Evolutionary conservation across 2,329 filamentous ascomycete genomes (phyloP).

Genomic region (Penicillium sp.): DNA sequence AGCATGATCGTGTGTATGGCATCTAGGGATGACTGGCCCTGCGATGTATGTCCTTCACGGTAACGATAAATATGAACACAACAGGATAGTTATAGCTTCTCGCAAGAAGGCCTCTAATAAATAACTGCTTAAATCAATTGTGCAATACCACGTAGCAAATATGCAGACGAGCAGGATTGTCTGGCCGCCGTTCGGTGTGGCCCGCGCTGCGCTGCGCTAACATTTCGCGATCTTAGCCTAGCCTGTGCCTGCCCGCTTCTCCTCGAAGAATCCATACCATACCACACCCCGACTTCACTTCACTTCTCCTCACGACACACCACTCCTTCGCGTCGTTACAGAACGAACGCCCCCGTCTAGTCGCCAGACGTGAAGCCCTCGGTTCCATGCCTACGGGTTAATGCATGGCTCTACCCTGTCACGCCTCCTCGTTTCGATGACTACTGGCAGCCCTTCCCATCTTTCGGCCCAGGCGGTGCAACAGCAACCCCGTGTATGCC

Average conservation of each 20-base stretch:
- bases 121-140: not conserved
- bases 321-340: not conserved
- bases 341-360: constrained; percentile 3
- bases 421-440: constrained; percentile 40
- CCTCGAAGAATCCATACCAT: not conserved
- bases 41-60: too few species aligned
- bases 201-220: not conserved
- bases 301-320: not conserved
- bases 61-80: too few species aligned
- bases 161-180: not conserved
- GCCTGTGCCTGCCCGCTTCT: not conserved
- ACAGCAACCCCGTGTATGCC: constrained; percentile 30
- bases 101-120: too few species aligned
- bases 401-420: constrained; percentile 14
- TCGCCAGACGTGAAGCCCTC: constrained; percentile 19
- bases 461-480: constrained; percentile 31
- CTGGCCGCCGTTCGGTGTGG: not conserved
- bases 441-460: constrained; percentile 26
- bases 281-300: not conserved
- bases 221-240: not conserved
- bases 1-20: too few species aligned
- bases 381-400: constrained; percentile 15
- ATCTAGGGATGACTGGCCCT: too few species aligned
- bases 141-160: not conserved
- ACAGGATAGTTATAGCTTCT: too few species aligned